These are phyloP conservation scores for Camellia oleifera DNA, from an alignment of 179 eudicot genomes.

Conservation along the genomic window DNA sequence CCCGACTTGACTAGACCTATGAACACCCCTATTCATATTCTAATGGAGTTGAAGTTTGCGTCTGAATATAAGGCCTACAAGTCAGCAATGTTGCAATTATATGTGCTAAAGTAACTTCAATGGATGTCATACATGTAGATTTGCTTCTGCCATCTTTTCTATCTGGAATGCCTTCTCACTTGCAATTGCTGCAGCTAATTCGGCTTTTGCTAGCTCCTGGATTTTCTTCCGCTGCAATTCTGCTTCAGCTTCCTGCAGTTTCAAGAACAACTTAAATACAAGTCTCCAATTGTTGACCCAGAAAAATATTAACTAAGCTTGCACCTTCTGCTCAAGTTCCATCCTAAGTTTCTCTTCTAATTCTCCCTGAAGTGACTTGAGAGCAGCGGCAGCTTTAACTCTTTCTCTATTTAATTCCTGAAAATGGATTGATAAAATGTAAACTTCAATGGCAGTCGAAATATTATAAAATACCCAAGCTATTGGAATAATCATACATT, in stretches of 20 bases:
- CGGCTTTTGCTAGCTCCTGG: slow-evolving; percentile 75
- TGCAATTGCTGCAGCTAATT: slow-evolving; percentile 84
- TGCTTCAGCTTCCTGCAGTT: slow-evolving; percentile 68
- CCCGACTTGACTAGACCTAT: too few species aligned
- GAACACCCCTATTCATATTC: not conserved
- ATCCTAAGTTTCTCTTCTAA: slow-evolving; percentile 62
- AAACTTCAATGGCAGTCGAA: not conserved
- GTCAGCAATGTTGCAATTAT: not conserved
- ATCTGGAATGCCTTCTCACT: slow-evolving; percentile 89
- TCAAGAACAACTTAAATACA: slow-evolving; percentile 18
- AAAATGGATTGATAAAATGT: slow-evolving; percentile 7
- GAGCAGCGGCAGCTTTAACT: slow-evolving; percentile 77
- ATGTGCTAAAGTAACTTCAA: slow-evolving; percentile 14
- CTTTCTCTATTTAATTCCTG: slow-evolving; percentile 85
- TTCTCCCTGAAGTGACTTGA: slow-evolving; percentile 84
- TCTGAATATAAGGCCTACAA: not conserved
- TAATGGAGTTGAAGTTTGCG: not conserved
- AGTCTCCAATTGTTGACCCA: slow-evolving; percentile 6
- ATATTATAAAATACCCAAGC: not conserved
- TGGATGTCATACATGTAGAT: slow-evolving; percentile 64
- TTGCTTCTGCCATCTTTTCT: slow-evolving; percentile 91
- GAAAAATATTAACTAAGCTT: slow-evolving; percentile 12
- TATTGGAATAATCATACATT: not conserved
- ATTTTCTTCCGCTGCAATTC: slow-evolving; percentile 55
- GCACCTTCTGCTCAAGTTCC: slow-evolving; percentile 88